Evolutionary conservation across 78 protist genomes (phyloP).

Genomic region (Dictyostelium firmibasis): DNA sequence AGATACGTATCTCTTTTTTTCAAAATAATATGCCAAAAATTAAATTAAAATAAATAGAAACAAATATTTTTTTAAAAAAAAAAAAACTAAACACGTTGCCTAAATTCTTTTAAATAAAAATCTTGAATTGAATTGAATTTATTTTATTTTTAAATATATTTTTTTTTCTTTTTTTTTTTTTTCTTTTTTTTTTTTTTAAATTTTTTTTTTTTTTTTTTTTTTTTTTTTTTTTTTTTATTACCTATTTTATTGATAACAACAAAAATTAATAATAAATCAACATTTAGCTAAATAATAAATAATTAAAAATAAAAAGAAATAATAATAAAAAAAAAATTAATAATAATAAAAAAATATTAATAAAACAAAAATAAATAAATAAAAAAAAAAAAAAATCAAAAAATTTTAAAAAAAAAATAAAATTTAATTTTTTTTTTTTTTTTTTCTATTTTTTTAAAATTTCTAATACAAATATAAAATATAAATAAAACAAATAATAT

Average conservation of each 20-base stretch:
- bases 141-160: no score
- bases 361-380: not conserved
- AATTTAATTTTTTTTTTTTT: slow-evolving; percentile 6
- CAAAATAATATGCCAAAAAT: no score
- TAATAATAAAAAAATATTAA: not conserved
- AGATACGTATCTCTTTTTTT: no score
- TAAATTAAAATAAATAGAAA: no score
- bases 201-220: no score
- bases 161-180: no score
- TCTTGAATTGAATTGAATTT: not conserved
- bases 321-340: no score
- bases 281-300: not conserved
- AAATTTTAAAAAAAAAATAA: not conserved
- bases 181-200: no score
- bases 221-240: no score
- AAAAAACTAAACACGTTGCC: not conserved
- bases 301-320: not conserved
- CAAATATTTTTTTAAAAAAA: not conserved
- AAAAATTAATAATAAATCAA: not conserved
- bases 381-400: not conserved
- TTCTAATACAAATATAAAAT: not conserved
- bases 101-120: not conserved
- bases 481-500: not conserved
- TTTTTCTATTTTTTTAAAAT: not conserved
- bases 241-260: not conserved